These are phyloP conservation scores for Exophiala oligosperma DNA, from an alignment of 2,329 filamentous ascomycete genomes.

Conservation along the genomic window DNA sequence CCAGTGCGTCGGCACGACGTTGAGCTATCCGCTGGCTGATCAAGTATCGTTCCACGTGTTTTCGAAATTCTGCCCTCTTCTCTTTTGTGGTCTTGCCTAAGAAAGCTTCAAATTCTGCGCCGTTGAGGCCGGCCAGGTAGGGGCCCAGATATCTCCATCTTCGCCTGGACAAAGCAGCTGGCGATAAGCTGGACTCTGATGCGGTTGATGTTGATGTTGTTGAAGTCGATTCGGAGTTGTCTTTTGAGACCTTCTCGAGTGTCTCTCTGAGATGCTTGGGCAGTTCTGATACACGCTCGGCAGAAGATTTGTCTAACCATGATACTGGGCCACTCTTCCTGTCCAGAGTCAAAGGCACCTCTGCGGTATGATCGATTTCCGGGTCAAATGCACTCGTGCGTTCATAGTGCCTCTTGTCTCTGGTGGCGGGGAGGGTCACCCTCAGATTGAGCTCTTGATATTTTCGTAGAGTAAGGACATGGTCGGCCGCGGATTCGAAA, in stretches of 20 bases:
- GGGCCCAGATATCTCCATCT: slow-evolving; percentile 61
- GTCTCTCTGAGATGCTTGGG: slow-evolving; percentile 21
- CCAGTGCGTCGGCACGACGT: slow-evolving; percentile 40
- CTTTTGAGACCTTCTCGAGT: slow-evolving; percentile 14
- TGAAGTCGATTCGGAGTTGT: not conserved
- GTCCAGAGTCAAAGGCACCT: not conserved
- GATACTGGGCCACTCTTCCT: slow-evolving; percentile 9
- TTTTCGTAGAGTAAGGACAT: slow-evolving; percentile 77
- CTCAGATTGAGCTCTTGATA: slow-evolving; percentile 80
- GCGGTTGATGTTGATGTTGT: slow-evolving; percentile 4
- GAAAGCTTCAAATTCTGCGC: slow-evolving; percentile 56
- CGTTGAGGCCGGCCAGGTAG: slow-evolving; percentile 57
- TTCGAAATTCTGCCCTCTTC: slow-evolving; percentile 29
- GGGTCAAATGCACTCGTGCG: slow-evolving; percentile 35
- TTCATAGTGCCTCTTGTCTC: not conserved
- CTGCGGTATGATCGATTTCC: slow-evolving; percentile 26
- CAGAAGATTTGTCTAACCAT: slow-evolving; percentile 10
- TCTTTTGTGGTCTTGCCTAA: slow-evolving; percentile 42
- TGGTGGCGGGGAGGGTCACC: slow-evolving; percentile 17
- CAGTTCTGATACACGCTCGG: slow-evolving; percentile 20
- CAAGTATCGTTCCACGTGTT: slow-evolving; percentile 38
- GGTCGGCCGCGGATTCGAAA: slow-evolving; percentile 79
- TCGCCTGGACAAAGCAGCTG: not conserved
- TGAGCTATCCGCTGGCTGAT: slow-evolving; percentile 37
- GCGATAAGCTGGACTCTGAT: slow-evolving; percentile 1